Base-by-base conservation (phyloP, 2,329 filamentous ascomycete species). In the Pestalotiopsis sp. region DNA sequence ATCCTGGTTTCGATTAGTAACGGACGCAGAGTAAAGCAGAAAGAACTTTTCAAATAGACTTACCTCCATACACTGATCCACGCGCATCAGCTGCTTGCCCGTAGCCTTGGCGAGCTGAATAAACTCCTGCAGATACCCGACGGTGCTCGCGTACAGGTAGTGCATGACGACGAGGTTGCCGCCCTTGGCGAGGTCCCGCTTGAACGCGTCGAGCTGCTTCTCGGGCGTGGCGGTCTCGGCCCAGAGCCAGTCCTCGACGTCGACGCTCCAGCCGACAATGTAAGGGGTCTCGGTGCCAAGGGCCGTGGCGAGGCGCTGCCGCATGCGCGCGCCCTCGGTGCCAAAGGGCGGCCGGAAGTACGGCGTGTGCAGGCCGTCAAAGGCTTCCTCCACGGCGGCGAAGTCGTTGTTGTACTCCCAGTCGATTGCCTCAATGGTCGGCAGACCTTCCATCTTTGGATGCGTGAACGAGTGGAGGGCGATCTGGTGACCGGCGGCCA, bases 311-410 rank as follows among this genome's bases (percentile, higher is more conserved):
- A 92, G 84, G 56, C 89, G 85, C 76, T 91, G 86, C 4, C 91
- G 85, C 80, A 90, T 90, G 60, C 90, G 86, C 1, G 90, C 90
- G 56, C 90, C 91, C 75, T 92, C 87, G 38, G 85, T 91, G 56
- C 91, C 91, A 74, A 90, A 93, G 0, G 91, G 91, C 5, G 91
- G 90, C 5, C 91, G 87, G 84, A 92, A 92, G 80, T 92, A 92
- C 52, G 73, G 75, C 2, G 76, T 78, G 69, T 73, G 76, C 5
- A 71, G 69, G 40, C 74, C 75, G 71, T 77, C 74, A 72, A 85
- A 84, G 1, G 79, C 75, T 66, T 78, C 73, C 11, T 71, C 72
- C 58, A 87, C 84, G 2, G 86, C 83, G 38, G 81, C 79, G 72
- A 89, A 84, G 77, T 89, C 85, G 75, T 89, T 83, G 71, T 80